Evolutionary conservation across 108 stramenopile genomes (phyloP).

Genomic region (Epithemia pelagica): DNA sequence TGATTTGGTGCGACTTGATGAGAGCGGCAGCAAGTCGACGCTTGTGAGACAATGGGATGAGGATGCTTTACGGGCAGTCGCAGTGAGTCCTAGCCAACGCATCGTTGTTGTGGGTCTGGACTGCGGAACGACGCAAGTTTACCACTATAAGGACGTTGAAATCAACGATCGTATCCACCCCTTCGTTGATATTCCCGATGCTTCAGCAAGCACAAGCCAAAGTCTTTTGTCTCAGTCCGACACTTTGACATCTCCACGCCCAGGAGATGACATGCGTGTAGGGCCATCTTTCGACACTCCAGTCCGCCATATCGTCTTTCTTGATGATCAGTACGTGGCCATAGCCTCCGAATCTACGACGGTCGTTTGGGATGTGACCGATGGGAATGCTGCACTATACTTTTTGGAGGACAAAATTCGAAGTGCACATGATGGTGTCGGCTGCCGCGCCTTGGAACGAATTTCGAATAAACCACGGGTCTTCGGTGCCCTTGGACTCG

Average conservation of each 20-base stretch:
- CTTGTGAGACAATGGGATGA: slow-evolving; percentile 25
- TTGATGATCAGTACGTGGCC: slow-evolving; percentile 27
- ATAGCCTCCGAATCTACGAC: slow-evolving; percentile 55
- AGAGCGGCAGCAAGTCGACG: not conserved
- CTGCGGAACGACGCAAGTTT: slow-evolving; percentile 50
- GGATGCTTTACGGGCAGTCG: slow-evolving; percentile 53
- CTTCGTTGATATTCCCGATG: slow-evolving; percentile 10
- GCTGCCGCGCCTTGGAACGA: slow-evolving; percentile 43
- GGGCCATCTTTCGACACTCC: slow-evolving; percentile 51
- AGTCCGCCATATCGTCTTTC: slow-evolving; percentile 52
- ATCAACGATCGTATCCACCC: slow-evolving; percentile 18
- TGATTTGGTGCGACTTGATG: slow-evolving; percentile 13
- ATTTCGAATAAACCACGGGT: slow-evolving; percentile 1
- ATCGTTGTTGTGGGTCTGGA: slow-evolving; percentile 69
- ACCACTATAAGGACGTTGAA: slow-evolving; percentile 30
- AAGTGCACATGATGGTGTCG: slow-evolving; percentile 33
- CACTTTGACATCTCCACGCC: slow-evolving; percentile 1
- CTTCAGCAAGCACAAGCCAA: not conserved
- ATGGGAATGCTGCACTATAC: slow-evolving; percentile 10
- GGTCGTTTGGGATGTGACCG: slow-evolving; percentile 38
- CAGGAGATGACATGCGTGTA: slow-evolving; percentile 12
- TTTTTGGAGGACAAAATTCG: slow-evolving; percentile 28
- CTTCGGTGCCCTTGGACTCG: slow-evolving; percentile 48
- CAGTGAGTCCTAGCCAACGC: slow-evolving; percentile 45
- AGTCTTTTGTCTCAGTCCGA: slow-evolving; percentile 6